Evolutionary conservation across 2,329 filamentous ascomycete species (phyloP).

Genomic region (Sporothrix phasma): DNA sequence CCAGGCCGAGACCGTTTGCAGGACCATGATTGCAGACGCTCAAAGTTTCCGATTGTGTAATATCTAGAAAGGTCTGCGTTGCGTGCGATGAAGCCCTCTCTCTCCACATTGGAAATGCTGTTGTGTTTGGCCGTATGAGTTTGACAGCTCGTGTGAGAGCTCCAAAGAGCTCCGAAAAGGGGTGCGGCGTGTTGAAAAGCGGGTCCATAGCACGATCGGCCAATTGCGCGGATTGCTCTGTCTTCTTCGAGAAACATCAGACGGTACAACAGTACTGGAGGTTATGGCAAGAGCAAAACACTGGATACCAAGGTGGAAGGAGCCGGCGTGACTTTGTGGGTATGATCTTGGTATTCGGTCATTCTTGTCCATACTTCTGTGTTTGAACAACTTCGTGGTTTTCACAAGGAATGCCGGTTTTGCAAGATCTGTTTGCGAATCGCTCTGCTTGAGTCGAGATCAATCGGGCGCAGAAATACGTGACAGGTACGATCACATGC

Average conservation of each 20-base stretch:
- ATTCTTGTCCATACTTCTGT: too few species aligned
- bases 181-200: not conserved
- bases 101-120: not conserved
- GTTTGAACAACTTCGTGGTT: too few species aligned
- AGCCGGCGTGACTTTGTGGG: too few species aligned
- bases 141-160: not conserved
- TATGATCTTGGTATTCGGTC: too few species aligned
- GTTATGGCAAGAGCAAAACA: not conserved
- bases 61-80: not conserved
- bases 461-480: not conserved
- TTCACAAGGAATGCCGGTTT: too few species aligned
- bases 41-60: not conserved
- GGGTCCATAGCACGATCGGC: not conserved
- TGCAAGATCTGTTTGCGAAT: too few species aligned
- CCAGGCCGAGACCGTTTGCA: conserved; percentile 5
- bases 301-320: not conserved
- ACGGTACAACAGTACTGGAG: not conserved
- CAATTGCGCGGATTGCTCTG: not conserved
- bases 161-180: not conserved
- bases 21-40: conserved; percentile 3
- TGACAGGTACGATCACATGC: not conserved
- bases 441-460: too few species aligned
- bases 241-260: not conserved
- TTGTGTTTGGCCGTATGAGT: conserved; percentile 5
- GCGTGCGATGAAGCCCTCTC: not conserved